A percentile compares a stretch with the other conserved stretches of the same genome.
phyloP scores from a whole-genome alignment of 2,329 filamentous ascomycete genomes.

The Daldinia sp. region DNA sequence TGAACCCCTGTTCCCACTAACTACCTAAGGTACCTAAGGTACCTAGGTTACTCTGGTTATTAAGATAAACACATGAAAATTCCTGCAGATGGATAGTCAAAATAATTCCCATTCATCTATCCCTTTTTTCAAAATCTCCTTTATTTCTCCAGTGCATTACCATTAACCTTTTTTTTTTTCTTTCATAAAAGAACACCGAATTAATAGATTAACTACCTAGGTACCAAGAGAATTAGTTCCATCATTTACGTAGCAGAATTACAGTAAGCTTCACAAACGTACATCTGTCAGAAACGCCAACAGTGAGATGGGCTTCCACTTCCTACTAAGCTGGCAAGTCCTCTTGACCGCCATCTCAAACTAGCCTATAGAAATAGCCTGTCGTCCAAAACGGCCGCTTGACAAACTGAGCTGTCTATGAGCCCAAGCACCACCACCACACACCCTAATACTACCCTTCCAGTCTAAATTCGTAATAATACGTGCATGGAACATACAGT shows the following conservation, averaged over 20 bases:
- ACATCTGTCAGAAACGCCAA: neutral
- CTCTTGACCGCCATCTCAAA: neutral
- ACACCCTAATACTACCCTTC: neutral
- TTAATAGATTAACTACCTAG: no score
- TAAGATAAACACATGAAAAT: constrained; percentile 22
- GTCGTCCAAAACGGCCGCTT: neutral
- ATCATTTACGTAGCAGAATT: neutral
- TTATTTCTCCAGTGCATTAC: neutral
- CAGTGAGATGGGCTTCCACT: neutral
- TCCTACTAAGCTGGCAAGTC: neutral
- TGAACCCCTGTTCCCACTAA: constrained; percentile 24
- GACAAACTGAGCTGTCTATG: neutral
- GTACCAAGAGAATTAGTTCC: neutral
- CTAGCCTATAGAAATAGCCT: constrained; percentile 1
- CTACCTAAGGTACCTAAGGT: no score
- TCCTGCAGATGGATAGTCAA: constrained; percentile 6
- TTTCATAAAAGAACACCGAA: neutral
- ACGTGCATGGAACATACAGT: neutral
- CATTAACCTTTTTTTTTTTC: neutral
- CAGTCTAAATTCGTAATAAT: neutral
- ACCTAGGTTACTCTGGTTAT: constrained; percentile 27
- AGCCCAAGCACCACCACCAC: neutral
- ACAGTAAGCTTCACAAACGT: neutral
- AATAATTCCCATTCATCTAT: constrained; percentile 5
- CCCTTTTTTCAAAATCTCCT: neutral